Conservation (phyloP, 805 yeast species). For the Lipomyces kockii region DNA sequence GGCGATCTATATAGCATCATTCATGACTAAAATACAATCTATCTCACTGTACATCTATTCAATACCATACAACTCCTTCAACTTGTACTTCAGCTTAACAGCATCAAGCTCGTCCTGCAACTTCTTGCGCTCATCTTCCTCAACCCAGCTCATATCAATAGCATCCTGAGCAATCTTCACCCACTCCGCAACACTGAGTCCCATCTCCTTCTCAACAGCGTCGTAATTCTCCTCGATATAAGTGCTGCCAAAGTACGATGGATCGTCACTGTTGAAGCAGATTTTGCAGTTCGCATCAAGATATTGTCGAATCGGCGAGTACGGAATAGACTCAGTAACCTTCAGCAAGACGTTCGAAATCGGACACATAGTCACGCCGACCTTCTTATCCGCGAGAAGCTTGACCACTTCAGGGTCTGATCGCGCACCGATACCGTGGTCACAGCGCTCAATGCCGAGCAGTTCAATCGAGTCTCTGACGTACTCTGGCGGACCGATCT, state of each 20-base stretch:
- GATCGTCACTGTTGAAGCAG: conserved; percentile 78
- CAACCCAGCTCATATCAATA: conserved; percentile 75
- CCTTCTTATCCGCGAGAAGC: conserved; percentile 59
- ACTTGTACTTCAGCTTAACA: conserved; percentile 32
- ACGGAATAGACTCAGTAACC: conserved; percentile 68
- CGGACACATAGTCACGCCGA: conserved; percentile 75
- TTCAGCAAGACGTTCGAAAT: conserved; percentile 75
- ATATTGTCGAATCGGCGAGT: conserved; percentile 67
- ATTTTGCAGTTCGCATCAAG: conserved; percentile 69
- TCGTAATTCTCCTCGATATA: conserved; percentile 76
- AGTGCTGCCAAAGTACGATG: conserved; percentile 80
- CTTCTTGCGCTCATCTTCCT: conserved; percentile 54
- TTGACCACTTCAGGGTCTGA: conserved; percentile 59
- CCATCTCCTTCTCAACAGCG: conserved; percentile 67
- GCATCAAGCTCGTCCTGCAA: conserved; percentile 45
- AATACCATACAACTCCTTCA: conserved; percentile 34
- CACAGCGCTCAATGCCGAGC: conserved; percentile 70
- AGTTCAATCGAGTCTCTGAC: conserved; percentile 62
- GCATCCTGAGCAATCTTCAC: conserved; percentile 64
- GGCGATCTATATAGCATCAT: too few relatives aligned
- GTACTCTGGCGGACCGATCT: conserved; percentile 80
- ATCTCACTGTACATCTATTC: conserved; percentile 8
- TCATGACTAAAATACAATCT: not conserved
- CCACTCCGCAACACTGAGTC: conserved; percentile 67
- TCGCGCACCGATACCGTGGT: conserved; percentile 75